These are phyloP conservation scores for Malus fusca DNA, from an alignment of 306 rosid genomes.

Conservation along the genomic window DNA sequence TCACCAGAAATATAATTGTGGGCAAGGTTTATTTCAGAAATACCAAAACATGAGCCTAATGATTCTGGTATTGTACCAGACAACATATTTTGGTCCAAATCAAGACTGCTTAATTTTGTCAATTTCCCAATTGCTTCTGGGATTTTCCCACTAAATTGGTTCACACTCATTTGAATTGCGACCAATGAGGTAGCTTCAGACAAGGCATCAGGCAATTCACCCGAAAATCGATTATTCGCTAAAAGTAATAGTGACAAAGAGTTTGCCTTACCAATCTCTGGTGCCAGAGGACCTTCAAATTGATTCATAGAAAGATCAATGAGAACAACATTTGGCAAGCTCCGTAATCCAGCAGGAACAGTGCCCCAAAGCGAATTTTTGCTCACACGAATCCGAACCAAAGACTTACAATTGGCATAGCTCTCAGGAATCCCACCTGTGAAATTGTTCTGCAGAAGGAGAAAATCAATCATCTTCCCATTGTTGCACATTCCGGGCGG, in stretches of 20 bases:
- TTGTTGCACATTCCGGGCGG: slow-evolving; percentile 77
- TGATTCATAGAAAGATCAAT: slow-evolving; percentile 59
- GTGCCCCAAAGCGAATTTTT: slow-evolving; percentile 69
- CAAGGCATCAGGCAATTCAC: slow-evolving; percentile 51
- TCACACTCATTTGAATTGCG: slow-evolving; percentile 38
- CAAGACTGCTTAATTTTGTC: slow-evolving; percentile 40
- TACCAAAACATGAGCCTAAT: slow-evolving; percentile 56
- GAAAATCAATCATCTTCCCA: slow-evolving; percentile 28
- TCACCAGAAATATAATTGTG: slow-evolving; percentile 47
- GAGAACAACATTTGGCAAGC: slow-evolving; percentile 43
- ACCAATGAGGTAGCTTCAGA: slow-evolving; percentile 54
- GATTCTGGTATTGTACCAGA: slow-evolving; percentile 65
- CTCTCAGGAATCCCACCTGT: slow-evolving; percentile 64
- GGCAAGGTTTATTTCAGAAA: slow-evolving; percentile 51
- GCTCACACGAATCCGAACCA: slow-evolving; percentile 43
- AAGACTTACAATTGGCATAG: slow-evolving; percentile 47
- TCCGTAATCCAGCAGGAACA: slow-evolving; percentile 75
- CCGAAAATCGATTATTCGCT: slow-evolving; percentile 52
- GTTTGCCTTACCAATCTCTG: slow-evolving; percentile 60
- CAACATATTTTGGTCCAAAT: slow-evolving; percentile 44
- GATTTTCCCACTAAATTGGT: slow-evolving; percentile 53
- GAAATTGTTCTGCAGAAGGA: slow-evolving; percentile 58
- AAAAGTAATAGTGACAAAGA: slow-evolving; percentile 50
- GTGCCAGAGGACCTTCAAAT: slow-evolving; percentile 61
- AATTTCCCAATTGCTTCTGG: slow-evolving; percentile 61